A percentile compares a stretch with the other conserved stretches of the same genome.
phyloP scores from a whole-genome alignment of 202 grass and related monocot species.

The Eragrostis tef region DNA sequence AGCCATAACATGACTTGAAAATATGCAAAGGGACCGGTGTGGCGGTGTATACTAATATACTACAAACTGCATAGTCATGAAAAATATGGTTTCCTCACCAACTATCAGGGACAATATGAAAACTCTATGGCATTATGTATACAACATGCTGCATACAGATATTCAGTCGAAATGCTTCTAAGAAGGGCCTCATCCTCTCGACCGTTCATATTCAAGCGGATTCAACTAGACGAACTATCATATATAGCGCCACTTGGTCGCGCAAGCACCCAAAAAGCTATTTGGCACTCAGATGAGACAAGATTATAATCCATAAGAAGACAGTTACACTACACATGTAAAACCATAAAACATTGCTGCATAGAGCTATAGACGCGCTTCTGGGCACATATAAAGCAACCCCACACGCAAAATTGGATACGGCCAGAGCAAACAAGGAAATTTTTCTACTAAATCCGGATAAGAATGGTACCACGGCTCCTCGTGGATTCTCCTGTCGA shows the following conservation, averaged over 20 bases:
- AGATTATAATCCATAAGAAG: background rate
- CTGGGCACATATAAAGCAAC: background rate
- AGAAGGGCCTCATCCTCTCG: background rate
- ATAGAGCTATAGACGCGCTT: slow-evolving; percentile 17
- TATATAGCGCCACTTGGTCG: background rate
- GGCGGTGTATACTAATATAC: background rate
- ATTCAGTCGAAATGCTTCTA: background rate
- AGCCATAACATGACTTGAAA: slow-evolving; percentile 1
- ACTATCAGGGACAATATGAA: background rate
- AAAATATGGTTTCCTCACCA: background rate
- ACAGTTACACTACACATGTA: background rate
- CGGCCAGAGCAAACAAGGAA: background rate
- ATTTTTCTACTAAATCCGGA: background rate
- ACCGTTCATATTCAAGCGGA: background rate
- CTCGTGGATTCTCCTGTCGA: slow-evolving; percentile 59
- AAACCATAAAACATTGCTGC: background rate
- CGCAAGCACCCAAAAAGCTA: background rate
- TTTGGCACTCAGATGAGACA: background rate
- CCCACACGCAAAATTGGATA: background rate
- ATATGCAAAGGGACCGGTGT: background rate
- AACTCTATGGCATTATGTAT: background rate
- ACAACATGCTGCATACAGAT: background rate
- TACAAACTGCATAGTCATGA: background rate
- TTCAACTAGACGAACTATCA: slow-evolving; percentile 12
- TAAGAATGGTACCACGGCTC: slow-evolving; percentile 63